phyloP scores from a whole-genome alignment of 495 filamentous ascomycete genomes.

The Penicillium paxilli region DNA sequence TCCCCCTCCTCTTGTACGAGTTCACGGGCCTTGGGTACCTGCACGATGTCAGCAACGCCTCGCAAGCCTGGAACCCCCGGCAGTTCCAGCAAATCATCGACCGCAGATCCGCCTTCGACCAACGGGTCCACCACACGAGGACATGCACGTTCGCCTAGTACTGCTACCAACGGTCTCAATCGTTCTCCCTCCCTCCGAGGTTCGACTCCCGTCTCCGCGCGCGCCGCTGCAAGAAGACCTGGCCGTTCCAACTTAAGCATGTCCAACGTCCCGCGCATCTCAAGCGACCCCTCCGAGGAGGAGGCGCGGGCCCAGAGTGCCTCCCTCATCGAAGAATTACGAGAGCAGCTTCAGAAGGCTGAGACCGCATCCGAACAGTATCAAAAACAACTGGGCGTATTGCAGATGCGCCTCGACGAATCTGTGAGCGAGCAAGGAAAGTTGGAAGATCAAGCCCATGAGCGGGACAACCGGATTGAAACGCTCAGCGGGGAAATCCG shows the following conservation, averaged over 20 bases:
- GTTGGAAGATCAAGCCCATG: constrained; percentile 82
- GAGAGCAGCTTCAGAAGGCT: constrained; percentile 75
- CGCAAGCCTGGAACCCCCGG: constrained; percentile 44
- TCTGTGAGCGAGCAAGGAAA: constrained; percentile 77
- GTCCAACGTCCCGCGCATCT: constrained; percentile 54
- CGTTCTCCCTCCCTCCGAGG: constrained; percentile 43
- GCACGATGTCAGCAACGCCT: constrained; percentile 45
- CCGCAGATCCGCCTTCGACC: constrained; percentile 32
- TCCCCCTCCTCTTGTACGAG: neutral
- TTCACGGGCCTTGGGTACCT: constrained; percentile 22
- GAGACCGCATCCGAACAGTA: constrained; percentile 78
- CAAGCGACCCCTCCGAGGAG: constrained; percentile 59
- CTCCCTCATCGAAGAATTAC: constrained; percentile 80
- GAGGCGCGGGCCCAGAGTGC: constrained; percentile 70
- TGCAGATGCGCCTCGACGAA: constrained; percentile 87
- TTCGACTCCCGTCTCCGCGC: constrained; percentile 66
- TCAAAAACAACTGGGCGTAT: constrained; percentile 76
- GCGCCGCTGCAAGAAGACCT: constrained; percentile 63
- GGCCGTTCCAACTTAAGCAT: constrained; percentile 59
- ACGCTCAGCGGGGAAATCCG: constrained; percentile 75
- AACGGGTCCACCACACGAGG: constrained; percentile 43
- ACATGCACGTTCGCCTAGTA: constrained; percentile 44
- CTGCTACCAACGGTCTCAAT: constrained; percentile 39
- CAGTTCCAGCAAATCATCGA: constrained; percentile 40
- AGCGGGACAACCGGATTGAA: constrained; percentile 79